These are phyloP conservation scores for Lactifluus piperatus DNA, from an alignment of 768 basidiomycete species.

Conservation along the genomic window DNA sequence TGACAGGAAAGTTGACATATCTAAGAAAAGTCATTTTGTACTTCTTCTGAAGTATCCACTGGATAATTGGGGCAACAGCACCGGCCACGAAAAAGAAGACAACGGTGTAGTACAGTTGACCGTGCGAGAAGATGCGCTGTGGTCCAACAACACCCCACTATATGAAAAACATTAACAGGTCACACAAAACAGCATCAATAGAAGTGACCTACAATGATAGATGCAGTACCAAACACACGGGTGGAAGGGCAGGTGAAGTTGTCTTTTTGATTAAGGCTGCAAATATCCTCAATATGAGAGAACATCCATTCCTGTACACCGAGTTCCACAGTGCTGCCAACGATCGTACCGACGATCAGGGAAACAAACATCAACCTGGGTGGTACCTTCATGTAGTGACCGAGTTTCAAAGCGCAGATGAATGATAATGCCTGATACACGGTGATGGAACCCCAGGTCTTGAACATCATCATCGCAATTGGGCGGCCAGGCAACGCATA, in stretches of 20 bases:
- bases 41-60: background rate
- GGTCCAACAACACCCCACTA: too few relatives aligned
- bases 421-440: conserved; percentile 60
- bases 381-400: background rate
- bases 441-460: conserved; percentile 71
- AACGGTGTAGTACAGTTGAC: too few relatives aligned
- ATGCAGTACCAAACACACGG: background rate
- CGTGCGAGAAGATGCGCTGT: too few relatives aligned
- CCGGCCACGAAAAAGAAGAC: too few relatives aligned
- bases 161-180: too few relatives aligned
- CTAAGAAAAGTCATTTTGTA: background rate
- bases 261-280: background rate
- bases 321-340: background rate
- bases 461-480: conserved; percentile 78
- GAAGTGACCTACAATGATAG: background rate
- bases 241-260: background rate
- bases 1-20: background rate
- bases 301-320: background rate
- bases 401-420: conserved; percentile 62
- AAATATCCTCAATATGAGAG: background rate
- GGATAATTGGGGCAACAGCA: background rate
- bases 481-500: conserved; percentile 34
- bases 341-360: background rate
- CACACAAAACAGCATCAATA: too few relatives aligned
- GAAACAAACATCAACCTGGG: background rate